These are phyloP conservation scores for Achaetomiella virescens DNA, from an alignment of 495 filamentous ascomycete genomes.

Conservation along the genomic window DNA sequence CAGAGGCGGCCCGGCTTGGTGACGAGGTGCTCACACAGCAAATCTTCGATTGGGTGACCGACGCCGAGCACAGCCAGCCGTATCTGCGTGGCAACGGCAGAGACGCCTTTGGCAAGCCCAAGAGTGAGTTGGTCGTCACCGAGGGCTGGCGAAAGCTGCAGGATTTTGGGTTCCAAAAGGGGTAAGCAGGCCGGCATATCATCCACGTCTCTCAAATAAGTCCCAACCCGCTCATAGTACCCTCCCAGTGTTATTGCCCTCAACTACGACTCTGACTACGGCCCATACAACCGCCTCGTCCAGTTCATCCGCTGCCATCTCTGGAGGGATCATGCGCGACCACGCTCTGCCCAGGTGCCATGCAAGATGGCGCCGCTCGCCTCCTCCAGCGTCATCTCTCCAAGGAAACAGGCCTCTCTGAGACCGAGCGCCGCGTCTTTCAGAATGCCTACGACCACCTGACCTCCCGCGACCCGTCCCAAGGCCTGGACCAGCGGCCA, in stretches of 20 bases:
- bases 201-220: neutral
- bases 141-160: constrained; percentile 55
- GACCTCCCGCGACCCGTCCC: constrained; percentile 50
- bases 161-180: constrained; percentile 46
- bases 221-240: neutral
- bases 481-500: constrained; percentile 71
- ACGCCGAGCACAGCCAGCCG: constrained; percentile 55
- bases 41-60: constrained; percentile 46
- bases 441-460: constrained; percentile 41
- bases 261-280: constrained; percentile 45
- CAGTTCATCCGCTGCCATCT: constrained; percentile 57
- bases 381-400: constrained; percentile 51
- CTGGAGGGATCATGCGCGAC: constrained; percentile 56
- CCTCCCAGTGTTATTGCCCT: constrained; percentile 42
- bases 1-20: constrained; percentile 38
- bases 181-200: constrained; percentile 19
- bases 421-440: constrained; percentile 36
- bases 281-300: constrained; percentile 44
- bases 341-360: constrained; percentile 61
- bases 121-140: constrained; percentile 44
- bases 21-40: constrained; percentile 40
- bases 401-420: constrained; percentile 15
- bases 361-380: constrained; percentile 65
- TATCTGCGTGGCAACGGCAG: constrained; percentile 43
- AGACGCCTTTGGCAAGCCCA: constrained; percentile 46